Conservation (phyloP, 176 grass and related monocot genomes). For the Carex parvula region DNA sequence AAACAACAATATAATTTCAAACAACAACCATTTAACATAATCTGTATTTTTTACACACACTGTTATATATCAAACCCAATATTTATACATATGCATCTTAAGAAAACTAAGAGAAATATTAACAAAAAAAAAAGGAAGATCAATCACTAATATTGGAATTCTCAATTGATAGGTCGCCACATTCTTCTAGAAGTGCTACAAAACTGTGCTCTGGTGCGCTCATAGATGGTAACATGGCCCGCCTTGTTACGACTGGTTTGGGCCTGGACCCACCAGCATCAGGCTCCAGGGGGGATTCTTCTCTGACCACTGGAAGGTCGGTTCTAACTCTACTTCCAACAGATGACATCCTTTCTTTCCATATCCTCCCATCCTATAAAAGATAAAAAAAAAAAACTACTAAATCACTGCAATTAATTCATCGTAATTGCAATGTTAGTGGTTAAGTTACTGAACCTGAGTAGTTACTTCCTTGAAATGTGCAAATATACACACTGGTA, state of each 20-base stretch:
- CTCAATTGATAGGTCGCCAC: slow-evolving; percentile 23
- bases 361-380: slow-evolving; percentile 71
- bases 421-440: neutral
- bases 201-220: slow-evolving; percentile 65
- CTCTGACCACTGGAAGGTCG: slow-evolving; percentile 67
- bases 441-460: neutral
- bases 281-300: slow-evolving; percentile 60
- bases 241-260: slow-evolving; percentile 35
- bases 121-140: neutral
- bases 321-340: slow-evolving; percentile 40
- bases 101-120: neutral
- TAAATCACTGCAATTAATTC: neutral
- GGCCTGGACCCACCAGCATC: slow-evolving; percentile 45
- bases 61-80: neutral
- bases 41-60: slow-evolving; percentile 18
- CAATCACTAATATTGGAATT: slow-evolving; percentile 6
- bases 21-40: neutral
- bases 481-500: neutral
- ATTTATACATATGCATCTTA: slow-evolving; percentile 10
- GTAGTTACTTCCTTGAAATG: neutral
- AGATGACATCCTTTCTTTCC: slow-evolving; percentile 84
- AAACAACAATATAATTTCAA: neutral
- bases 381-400: neutral
- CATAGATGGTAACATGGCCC: slow-evolving; percentile 50
- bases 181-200: slow-evolving; percentile 55